Evolutionary conservation across 495 filamentous ascomycete species (phyloP), one percentile per base, ranked within the genome.

Genomic region (Penicillium parvum): DNA sequence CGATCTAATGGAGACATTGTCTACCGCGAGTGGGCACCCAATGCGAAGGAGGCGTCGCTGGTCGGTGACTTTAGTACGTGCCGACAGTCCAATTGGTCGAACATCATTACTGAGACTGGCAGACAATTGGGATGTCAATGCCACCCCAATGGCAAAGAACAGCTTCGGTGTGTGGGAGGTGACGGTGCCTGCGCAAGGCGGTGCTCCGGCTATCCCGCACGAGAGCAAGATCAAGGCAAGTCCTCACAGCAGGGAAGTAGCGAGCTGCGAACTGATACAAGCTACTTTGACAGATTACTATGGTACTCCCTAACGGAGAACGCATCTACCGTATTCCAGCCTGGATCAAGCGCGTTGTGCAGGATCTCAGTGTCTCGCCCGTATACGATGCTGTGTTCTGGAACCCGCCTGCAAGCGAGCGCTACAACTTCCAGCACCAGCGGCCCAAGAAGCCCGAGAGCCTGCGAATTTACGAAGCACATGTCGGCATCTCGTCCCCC

Each of bases 11-110:
- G 86, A 52, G 88, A 90, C 62, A 88, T 98, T 52, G 74, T 69
- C 32, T 98, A 98, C 68, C 79, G 86, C 51, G 92, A 98, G 79
- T 98, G 92, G 92, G 92, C 92, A 2, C 91, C 92, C 35, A 91
- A 87, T 70, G 90, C 88, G 37, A 64, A 79, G 15, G 66, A 83
- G 52, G 92, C 92, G 14, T 83, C 84, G 46, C 75, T 98, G n/a
- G 84, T 97, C 47, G 92, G 92, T 40, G 92, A 97, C 45, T 98
- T 97, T 72, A 98, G 89, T 95, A 75, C 37, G 76, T 64, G 40
- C 17, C 7, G 10, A 7, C 14, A 16, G 22, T 29, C 36, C 8
- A 3, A n/a, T n/a, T 32, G 17, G 32, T 32, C 26, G 35, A 45
- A 53, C 47, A 37, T 35, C 36, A 37, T 53, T 55, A 58, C 60